These are phyloP conservation scores for Exophiala lecanii-corni DNA, from an alignment of 2,329 filamentous ascomycete species.

Conservation along the genomic window DNA sequence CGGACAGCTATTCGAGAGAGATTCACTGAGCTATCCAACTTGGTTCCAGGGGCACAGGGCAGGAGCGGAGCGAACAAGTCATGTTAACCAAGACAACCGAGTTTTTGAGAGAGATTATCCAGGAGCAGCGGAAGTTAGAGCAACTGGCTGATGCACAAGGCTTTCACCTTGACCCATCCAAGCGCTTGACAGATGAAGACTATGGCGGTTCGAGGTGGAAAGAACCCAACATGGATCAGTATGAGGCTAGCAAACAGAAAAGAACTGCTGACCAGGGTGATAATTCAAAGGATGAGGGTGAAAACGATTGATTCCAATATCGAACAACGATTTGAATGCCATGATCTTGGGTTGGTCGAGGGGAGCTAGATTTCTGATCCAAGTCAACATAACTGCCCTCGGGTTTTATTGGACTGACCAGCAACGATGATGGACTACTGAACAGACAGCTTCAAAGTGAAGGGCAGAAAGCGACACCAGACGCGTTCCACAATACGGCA, in stretches of 20 bases:
- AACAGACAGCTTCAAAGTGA: too few species aligned
- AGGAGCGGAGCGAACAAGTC: constrained; percentile 77
- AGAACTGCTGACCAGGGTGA: constrained; percentile 4
- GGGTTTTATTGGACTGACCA: too few species aligned
- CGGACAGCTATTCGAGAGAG: constrained; percentile 73
- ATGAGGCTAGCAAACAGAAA: constrained; percentile 23
- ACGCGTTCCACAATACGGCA: too few species aligned
- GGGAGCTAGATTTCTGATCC: too few species aligned
- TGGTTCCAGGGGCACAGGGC: constrained; percentile 80
- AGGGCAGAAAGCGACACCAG: too few species aligned
- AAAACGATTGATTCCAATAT: constrained; percentile 11
- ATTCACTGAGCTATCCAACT: constrained; percentile 73
- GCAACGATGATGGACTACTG: too few species aligned
- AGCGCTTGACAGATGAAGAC: constrained; percentile 20
- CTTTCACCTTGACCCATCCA: constrained; percentile 13
- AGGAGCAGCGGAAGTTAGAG: constrained; percentile 57
- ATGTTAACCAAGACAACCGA: constrained; percentile 71
- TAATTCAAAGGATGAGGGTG: constrained; percentile 9
- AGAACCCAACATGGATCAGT: constrained; percentile 21
- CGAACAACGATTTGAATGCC: too few species aligned
- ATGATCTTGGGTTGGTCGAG: too few species aligned
- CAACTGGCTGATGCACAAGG: constrained; percentile 18
- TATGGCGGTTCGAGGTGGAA: constrained; percentile 23
- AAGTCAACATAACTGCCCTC: too few species aligned
- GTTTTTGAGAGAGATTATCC: constrained; percentile 58